Evolutionary conservation across 768 basidiomycete genomes (phyloP), one percentile per base, ranked within the genome.

Genomic region (Suillus subluteus): DNA sequence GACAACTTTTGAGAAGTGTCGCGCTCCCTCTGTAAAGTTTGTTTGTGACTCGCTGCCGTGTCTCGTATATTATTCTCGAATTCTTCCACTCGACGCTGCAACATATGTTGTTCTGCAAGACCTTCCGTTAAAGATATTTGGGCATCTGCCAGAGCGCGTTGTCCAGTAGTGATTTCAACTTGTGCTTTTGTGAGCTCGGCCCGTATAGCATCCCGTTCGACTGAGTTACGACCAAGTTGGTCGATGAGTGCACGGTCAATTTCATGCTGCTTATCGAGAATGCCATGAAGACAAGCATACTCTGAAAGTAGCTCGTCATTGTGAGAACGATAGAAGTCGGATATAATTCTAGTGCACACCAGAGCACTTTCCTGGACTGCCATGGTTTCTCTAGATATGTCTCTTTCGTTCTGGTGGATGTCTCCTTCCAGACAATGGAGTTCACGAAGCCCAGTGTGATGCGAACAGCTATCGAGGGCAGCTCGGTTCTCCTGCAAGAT

Each of bases 1-100:
- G 83, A 82, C 44, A 91, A 75, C 30, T 84, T 80, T 66, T 86
- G 82, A 11, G 80, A 72, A 0, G 79, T 68, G 35, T 87, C 81
- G 48, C 79, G 81, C 62, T 88, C 86, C 65, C 81, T 84, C 65
- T 82, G 80, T 68, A 86, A 63, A 0, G 76, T 71, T 6, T 70
- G 68, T 64, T 82, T 78, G 64, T 82, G 73, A 56, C 75, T 76
- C 8, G 75, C 77, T 2, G 69, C 68, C 26, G 81, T 78, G 16
- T 74, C 77, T 37, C 75, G 65, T 4, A 78, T 65, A 35, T 76
- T 74, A 1, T 78, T 70, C 68, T 76, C 73, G 12, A 70, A 65
- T 2, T 40, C 71, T 6, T 74, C 70, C 2, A 76, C 63, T 63
- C 76, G 71, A 69, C 76, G 73, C 50, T 71, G 70, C 21, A 80